phyloP scores from a whole-genome alignment of 2,329 filamentous ascomycete genomes.

The Fusarium acutatum region DNA sequence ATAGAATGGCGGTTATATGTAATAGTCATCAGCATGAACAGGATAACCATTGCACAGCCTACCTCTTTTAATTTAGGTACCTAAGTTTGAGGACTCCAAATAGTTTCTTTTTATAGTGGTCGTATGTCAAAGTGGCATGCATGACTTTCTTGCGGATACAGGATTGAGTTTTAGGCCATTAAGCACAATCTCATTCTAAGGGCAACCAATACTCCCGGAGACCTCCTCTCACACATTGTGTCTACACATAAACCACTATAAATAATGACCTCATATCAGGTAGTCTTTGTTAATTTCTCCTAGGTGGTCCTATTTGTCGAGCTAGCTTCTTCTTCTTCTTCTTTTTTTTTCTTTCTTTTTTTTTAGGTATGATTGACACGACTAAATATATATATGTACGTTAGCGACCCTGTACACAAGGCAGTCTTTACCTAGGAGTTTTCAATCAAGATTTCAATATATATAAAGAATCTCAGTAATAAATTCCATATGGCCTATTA shows the following conservation, averaged over 20 bases:
- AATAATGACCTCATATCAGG: not conserved
- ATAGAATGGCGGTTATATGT: not conserved
- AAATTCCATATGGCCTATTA: not conserved
- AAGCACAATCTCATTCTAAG: not conserved
- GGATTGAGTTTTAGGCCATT: not conserved
- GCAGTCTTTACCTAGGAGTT: too few species aligned
- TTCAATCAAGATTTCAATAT: too few species aligned
- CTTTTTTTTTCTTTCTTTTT: too few species aligned
- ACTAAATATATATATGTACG: not conserved
- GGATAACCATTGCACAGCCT: not conserved
- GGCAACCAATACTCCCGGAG: not conserved
- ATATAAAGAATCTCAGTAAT: too few species aligned
- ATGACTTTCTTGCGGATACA: not conserved
- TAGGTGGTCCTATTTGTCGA: not conserved
- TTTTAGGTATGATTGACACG: not conserved
- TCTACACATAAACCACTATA: not conserved
- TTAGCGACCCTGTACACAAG: not conserved
- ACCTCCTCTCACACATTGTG: too few species aligned
- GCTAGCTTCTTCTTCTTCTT: not conserved
- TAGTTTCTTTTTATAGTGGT: not conserved
- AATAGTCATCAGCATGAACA: not conserved
- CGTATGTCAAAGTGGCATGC: too few species aligned
- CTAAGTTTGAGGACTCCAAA: not conserved
- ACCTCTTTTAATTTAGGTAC: not conserved
- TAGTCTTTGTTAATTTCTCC: not conserved